phyloP scores from a whole-genome alignment of 2,329 filamentous ascomycete genomes.

The Aspergillus fischeri region DNA sequence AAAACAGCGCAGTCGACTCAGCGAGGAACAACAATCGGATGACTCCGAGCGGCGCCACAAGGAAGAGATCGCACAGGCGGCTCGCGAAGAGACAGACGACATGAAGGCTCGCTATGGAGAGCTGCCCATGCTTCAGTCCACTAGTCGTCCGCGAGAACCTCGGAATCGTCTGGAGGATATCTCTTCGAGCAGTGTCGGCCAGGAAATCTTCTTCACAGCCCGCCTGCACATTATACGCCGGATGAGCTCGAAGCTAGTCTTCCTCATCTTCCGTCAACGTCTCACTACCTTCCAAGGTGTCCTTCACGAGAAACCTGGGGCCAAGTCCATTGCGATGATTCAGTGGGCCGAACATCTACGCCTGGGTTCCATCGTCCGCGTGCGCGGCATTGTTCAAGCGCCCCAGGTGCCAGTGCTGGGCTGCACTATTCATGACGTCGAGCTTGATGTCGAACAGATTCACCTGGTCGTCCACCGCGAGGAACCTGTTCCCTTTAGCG shows the following conservation, averaged over 20 bases:
- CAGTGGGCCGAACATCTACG: slow-evolving; percentile 83
- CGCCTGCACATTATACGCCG: slow-evolving; percentile 75
- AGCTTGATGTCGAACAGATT: slow-evolving; percentile 65
- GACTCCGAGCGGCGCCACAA: slow-evolving; percentile 36
- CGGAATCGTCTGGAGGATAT: slow-evolving; percentile 51
- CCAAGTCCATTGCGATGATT: slow-evolving; percentile 69
- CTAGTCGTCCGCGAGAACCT: slow-evolving; percentile 45
- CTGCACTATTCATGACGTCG: slow-evolving; percentile 69
- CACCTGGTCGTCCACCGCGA: slow-evolving; percentile 60
- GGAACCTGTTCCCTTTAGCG: slow-evolving; percentile 63
- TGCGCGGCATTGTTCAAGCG: slow-evolving; percentile 68
- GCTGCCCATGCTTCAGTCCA: slow-evolving; percentile 56
- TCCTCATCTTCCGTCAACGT: slow-evolving; percentile 81
- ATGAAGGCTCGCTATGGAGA: slow-evolving; percentile 58
- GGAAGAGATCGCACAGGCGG: slow-evolving; percentile 44
- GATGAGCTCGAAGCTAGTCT: slow-evolving; percentile 77
- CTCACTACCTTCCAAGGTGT: slow-evolving; percentile 81
- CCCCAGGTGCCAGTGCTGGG: slow-evolving; percentile 72
- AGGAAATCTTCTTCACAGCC: slow-evolving; percentile 63
- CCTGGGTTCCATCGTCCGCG: slow-evolving; percentile 71
- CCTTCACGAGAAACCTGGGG: slow-evolving; percentile 57
- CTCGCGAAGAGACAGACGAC: slow-evolving; percentile 53
- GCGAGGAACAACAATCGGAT: slow-evolving; percentile 41
- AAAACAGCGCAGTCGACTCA: slow-evolving; percentile 37
- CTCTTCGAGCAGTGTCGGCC: slow-evolving; percentile 50